A percentile compares a stretch with the other conserved stretches of the same genome.
Evolutionary conservation across 2,329 filamentous ascomycete species (phyloP).

Genomic region (Diaporthe velutina): DNA sequence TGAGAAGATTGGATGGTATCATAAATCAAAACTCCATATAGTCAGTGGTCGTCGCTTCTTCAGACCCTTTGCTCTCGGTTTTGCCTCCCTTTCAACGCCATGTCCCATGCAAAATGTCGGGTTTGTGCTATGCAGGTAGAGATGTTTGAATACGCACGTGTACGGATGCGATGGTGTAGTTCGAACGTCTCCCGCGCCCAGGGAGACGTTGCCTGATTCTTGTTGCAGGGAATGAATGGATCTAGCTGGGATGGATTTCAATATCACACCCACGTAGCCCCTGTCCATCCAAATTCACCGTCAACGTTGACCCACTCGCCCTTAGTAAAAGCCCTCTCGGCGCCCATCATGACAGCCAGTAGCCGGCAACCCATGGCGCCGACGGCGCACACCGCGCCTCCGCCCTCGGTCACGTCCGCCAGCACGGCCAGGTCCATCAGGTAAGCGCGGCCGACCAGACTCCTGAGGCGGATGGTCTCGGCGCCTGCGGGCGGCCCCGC

Average conservation of each 20-base stretch:
- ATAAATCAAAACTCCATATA: slow-evolving; percentile 30
- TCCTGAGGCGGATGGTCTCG: slow-evolving; percentile 75
- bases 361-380: slow-evolving; percentile 80
- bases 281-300: slow-evolving; percentile 74
- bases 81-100: slow-evolving; percentile 28
- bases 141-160: slow-evolving; percentile 1
- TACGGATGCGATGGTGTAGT: not conserved
- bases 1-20: slow-evolving; percentile 6
- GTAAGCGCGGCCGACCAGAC: slow-evolving; percentile 84
- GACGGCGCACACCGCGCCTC: slow-evolving; percentile 82
- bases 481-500: slow-evolving; percentile 54
- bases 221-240: not conserved
- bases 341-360: slow-evolving; percentile 88
- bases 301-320: slow-evolving; percentile 85
- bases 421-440: slow-evolving; percentile 84
- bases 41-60: not conserved
- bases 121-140: not conserved
- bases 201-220: too few relatives aligned
- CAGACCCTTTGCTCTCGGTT: not conserved
- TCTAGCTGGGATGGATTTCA: not conserved
- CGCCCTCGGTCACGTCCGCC: slow-evolving; percentile 67
- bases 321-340: slow-evolving; percentile 74
- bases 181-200: not conserved
- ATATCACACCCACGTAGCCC: slow-evolving; percentile 46
- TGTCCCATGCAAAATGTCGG: slow-evolving; percentile 12